Evolutionary conservation across 257 asterid genomes (phyloP).

Genomic region (Jaltomata sinuosa): DNA sequence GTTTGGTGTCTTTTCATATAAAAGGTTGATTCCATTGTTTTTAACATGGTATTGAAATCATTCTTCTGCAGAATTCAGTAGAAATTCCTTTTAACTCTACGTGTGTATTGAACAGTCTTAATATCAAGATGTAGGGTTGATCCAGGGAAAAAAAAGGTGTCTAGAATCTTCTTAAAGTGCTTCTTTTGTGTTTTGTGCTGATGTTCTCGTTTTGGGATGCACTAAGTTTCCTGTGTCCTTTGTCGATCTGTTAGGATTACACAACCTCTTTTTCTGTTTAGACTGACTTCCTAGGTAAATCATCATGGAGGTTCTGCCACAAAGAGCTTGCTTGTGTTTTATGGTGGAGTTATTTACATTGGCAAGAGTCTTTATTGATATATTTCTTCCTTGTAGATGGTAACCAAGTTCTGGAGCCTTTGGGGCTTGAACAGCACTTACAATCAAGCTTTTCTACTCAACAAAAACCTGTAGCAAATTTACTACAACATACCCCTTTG

Average conservation of each 20-base stretch:
- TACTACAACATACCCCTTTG: conserved; percentile 2
- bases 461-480: conserved; percentile 20
- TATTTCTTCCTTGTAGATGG: conserved; percentile 33
- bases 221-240: not conserved
- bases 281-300: not conserved
- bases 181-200: not conserved
- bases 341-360: conserved; percentile 14
- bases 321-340: conserved; percentile 13
- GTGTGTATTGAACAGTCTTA: not conserved
- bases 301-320: conserved; percentile 7
- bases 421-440: conserved; percentile 20
- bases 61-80: not conserved
- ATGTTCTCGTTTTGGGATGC: not conserved
- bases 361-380: conserved; percentile 6
- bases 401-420: conserved; percentile 33
- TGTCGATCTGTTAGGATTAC: not conserved
- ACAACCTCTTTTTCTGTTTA: not conserved
- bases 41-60: not conserved
- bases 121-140: not conserved
- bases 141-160: not conserved
- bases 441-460: conserved; percentile 23
- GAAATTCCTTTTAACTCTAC: not conserved
- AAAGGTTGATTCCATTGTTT: not conserved
- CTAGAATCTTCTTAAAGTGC: not conserved
- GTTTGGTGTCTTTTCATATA: not conserved